phyloP scores from a whole-genome alignment of 257 asterid genomes.

The Rubia yunnanensis region DNA sequence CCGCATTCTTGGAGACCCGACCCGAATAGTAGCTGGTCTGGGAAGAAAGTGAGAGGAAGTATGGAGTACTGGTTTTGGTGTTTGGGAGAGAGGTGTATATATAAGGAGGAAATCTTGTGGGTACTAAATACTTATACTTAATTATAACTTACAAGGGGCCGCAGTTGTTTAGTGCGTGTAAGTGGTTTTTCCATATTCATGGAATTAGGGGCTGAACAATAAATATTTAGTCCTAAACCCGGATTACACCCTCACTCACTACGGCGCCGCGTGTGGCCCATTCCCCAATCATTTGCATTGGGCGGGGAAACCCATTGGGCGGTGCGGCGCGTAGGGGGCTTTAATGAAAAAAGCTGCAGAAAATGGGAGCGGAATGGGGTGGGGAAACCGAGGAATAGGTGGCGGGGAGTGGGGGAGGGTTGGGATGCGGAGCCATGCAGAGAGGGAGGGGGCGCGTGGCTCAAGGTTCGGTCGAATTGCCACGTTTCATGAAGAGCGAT shows the following conservation, averaged over 20 bases:
- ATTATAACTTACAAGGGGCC: too few relatives aligned
- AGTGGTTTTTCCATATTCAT: constrained; percentile 42
- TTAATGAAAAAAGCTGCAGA: background rate
- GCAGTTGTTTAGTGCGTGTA: constrained; percentile 20
- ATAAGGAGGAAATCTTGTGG: background rate
- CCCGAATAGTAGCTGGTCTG: background rate
- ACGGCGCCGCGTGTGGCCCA: constrained; percentile 27
- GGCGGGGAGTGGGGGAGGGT: constrained; percentile 6
- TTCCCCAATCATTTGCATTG: constrained; percentile 16
- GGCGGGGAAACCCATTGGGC: background rate
- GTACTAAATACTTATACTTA: too few relatives aligned
- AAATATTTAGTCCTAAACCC: too few relatives aligned
- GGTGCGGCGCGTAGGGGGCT: background rate
- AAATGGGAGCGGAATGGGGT: background rate
- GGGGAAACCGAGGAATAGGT: constrained; percentile 8
- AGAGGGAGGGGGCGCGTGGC: constrained; percentile 62
- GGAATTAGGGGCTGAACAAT: constrained; percentile 44
- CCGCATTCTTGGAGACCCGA: constrained; percentile 31
- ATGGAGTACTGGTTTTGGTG: background rate
- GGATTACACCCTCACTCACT: constrained; percentile 11
- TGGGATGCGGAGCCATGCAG: too few relatives aligned
- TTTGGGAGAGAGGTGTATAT: constrained; percentile 2
- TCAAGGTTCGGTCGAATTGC: constrained; percentile 83
- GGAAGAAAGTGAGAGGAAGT: background rate
- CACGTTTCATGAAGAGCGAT: constrained; percentile 41